Conservation (phyloP, 169 alveolate species). For the Cryptosporidium sp. region DNA sequence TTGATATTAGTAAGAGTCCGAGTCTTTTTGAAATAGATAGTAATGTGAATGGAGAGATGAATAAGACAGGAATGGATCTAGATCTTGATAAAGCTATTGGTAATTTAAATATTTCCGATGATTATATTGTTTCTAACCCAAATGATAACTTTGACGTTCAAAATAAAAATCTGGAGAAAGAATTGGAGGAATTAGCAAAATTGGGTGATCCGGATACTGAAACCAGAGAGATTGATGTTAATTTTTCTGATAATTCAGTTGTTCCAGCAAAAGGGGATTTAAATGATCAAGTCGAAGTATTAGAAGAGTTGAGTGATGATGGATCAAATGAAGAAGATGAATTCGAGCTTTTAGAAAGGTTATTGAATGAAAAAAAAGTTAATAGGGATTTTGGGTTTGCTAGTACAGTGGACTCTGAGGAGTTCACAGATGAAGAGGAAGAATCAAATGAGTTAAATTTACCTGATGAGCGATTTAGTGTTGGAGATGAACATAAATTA, state of each 20-base stretch:
- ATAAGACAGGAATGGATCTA: background rate
- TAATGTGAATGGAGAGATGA: background rate
- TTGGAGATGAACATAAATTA: background rate
- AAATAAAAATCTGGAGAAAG: background rate
- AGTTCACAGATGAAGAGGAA: background rate
- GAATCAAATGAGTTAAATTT: background rate
- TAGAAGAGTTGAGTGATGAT: background rate
- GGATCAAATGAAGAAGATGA: background rate
- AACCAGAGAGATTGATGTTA: background rate
- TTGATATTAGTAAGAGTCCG: background rate
- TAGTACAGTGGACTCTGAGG: conserved; percentile 26
- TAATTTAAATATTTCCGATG: background rate
- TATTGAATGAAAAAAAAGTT: background rate
- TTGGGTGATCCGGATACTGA: background rate
- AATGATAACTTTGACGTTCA: background rate
- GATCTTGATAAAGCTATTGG: background rate
- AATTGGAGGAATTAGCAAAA: background rate
- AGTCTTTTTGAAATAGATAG: background rate
- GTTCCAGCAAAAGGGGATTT: background rate
- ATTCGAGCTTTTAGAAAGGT: background rate
- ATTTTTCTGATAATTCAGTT: background rate
- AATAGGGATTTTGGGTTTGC: background rate
- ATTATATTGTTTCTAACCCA: background rate
- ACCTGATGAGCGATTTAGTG: background rate
- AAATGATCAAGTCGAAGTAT: background rate